phyloP scores from a whole-genome alignment of 2,329 filamentous ascomycete genomes.

The Albifimbria verrucaria region DNA sequence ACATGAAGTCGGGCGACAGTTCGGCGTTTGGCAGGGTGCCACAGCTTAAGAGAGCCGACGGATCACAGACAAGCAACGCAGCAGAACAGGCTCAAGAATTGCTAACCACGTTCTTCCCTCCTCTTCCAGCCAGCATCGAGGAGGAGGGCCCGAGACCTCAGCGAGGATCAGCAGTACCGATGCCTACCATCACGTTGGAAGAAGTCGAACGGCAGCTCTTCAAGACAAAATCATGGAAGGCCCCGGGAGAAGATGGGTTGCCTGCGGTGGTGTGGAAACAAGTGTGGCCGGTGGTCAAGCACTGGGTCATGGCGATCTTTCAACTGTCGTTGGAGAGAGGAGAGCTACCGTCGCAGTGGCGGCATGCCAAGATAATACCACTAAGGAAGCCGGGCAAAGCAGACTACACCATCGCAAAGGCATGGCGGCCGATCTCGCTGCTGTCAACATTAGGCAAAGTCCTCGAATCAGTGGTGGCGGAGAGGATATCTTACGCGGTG shows the following conservation, averaged over 20 bases:
- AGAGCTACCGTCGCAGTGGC: slow-evolving; percentile 15
- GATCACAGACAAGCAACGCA: slow-evolving; percentile 7
- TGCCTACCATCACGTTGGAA: slow-evolving; percentile 16
- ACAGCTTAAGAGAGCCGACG: slow-evolving; percentile 9
- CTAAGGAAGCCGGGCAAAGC: slow-evolving; percentile 22
- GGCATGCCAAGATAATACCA: slow-evolving; percentile 23
- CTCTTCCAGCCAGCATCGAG: slow-evolving; percentile 12
- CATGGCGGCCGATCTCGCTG: slow-evolving; percentile 20
- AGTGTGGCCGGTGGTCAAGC: slow-evolving; percentile 10
- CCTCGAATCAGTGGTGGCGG: slow-evolving; percentile 8
- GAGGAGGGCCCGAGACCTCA: slow-evolving; percentile 14
- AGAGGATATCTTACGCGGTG: slow-evolving; percentile 4
- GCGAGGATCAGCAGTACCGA: slow-evolving; percentile 6
- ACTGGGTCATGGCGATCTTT: slow-evolving; percentile 13
- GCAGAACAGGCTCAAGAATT: slow-evolving; percentile 16
- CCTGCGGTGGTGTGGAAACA: slow-evolving; percentile 14
- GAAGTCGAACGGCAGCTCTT: slow-evolving; percentile 17
- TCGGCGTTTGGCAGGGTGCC: slow-evolving; percentile 17
- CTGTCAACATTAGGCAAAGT: slow-evolving; percentile 20
- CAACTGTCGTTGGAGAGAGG: slow-evolving; percentile 12
- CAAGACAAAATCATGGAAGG: slow-evolving; percentile 17
- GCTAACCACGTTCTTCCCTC: slow-evolving; percentile 16
- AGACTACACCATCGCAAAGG: slow-evolving; percentile 21
- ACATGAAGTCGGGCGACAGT: slow-evolving; percentile 13
- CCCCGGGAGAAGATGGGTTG: slow-evolving; percentile 15